Conservation (phyloP, 2,329 filamentous ascomycete genomes). For the Cordyceps cicadae region DNA sequence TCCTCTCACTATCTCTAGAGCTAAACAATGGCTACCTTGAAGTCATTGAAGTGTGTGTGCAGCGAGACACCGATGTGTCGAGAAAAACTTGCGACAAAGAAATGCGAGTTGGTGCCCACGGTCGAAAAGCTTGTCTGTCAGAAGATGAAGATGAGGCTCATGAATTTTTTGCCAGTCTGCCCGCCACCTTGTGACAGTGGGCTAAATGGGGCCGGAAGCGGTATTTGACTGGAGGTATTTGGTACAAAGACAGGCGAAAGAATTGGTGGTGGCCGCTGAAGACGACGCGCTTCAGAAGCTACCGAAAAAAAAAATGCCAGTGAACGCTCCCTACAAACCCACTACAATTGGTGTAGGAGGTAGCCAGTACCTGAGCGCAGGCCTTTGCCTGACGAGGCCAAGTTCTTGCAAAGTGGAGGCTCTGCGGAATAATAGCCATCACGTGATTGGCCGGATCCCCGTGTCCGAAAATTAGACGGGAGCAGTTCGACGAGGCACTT, state of each 20-base stretch:
- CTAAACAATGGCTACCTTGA: constrained; percentile 60
- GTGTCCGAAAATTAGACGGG: constrained; percentile 37
- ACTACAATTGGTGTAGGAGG: not conserved
- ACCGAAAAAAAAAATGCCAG: no score
- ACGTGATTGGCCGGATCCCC: constrained; percentile 30
- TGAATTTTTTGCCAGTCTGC: constrained; percentile 10
- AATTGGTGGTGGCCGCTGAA: no score
- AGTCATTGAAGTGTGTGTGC: constrained; percentile 42
- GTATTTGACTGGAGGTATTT: not conserved
- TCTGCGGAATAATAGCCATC: constrained; percentile 17
- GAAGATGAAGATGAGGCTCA: constrained; percentile 1
- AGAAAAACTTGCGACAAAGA: not conserved
- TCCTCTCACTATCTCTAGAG: constrained; percentile 72
- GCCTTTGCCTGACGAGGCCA: not conserved
- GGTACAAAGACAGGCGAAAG: no score
- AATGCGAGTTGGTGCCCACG: not conserved
- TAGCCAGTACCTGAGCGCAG: not conserved
- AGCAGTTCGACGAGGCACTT: constrained; percentile 34
- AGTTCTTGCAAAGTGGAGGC: not conserved
- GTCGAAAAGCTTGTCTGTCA: constrained; percentile 2
- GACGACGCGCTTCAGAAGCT: no score
- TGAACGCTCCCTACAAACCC: no score
- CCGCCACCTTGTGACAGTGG: not conserved
- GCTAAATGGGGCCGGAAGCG: not conserved
- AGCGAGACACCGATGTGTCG: not conserved